Percentiles rank a stretch among this genome's conserved stretches.
Conservation (phyloP, 441 rosid species). For the Euphorbia celastroides region DNA sequence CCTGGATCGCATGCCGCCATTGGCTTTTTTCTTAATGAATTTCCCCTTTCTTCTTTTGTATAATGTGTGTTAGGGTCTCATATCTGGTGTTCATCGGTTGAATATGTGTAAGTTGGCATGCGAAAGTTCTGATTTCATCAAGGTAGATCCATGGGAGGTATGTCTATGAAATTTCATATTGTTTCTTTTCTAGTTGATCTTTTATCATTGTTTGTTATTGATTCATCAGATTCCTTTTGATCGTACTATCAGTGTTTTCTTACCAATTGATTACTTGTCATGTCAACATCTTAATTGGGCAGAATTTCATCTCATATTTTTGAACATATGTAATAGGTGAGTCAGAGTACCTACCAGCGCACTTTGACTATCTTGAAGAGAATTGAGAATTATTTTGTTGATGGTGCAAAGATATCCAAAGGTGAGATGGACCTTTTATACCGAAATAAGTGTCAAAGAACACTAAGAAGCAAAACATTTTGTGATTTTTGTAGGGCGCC, state of each 20-base stretch:
- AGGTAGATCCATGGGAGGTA: constrained; percentile 99
- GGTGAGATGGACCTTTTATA: constrained; percentile 33
- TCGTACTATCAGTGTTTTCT: neutral
- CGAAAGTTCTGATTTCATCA: constrained; percentile 66
- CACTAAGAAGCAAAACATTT: neutral
- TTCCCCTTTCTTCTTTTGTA: neutral
- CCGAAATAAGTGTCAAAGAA: neutral
- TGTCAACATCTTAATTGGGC: neutral
- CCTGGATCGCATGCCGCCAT: neutral
- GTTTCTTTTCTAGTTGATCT: neutral
- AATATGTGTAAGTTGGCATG: constrained; percentile 72
- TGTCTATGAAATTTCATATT: neutral
- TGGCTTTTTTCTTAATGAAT: neutral
- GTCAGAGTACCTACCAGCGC: constrained; percentile 63
- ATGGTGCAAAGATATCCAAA: constrained; percentile 23
- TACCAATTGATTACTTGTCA: neutral
- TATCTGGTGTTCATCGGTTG: constrained; percentile 62
- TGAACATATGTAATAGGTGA: constrained; percentile 43
- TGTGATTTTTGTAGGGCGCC: constrained; percentile 39
- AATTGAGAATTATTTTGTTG: constrained; percentile 43
- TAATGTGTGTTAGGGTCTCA: constrained; percentile 45
- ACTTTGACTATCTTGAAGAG: constrained; percentile 58
- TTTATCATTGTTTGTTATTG: neutral
- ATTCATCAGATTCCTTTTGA: neutral
- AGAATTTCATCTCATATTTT: constrained; percentile 2